Evolutionary conservation across 164 flowering plant genomes (phyloP).

Genomic region (Chimonanthus praecox): DNA sequence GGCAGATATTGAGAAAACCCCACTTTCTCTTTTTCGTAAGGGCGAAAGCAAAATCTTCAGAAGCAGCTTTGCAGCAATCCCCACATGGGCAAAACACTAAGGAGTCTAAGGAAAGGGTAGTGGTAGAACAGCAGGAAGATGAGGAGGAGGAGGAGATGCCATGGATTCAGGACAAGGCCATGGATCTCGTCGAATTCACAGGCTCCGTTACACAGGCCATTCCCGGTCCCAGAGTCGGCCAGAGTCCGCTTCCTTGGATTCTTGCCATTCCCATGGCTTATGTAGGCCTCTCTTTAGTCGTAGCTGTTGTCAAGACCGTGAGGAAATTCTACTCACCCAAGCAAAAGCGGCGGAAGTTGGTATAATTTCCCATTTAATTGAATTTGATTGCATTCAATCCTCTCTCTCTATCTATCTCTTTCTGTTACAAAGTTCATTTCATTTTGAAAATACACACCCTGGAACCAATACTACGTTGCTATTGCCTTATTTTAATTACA

Average conservation of each 20-base stretch:
- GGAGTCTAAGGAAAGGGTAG: neutral
- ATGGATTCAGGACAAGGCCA: constrained; percentile 92
- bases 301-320: constrained; percentile 70
- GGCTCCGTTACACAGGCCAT: constrained; percentile 86
- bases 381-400: neutral
- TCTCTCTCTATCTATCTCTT: too few species aligned
- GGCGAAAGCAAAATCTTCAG: constrained; percentile 18
- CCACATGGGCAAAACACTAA: constrained; percentile 9
- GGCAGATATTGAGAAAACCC: neutral
- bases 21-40: constrained; percentile 2
- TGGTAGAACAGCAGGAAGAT: constrained; percentile 23
- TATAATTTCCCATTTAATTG: constrained; percentile 11
- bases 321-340: constrained; percentile 67
- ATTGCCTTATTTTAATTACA: too few species aligned
- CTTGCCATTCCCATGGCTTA: constrained; percentile 79
- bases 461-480: too few species aligned
- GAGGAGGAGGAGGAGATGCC: constrained; percentile 80
- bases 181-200: constrained; percentile 87
- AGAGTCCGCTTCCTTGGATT: constrained; percentile 77
- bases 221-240: constrained; percentile 89
- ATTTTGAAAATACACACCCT: too few species aligned
- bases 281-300: constrained; percentile 59
- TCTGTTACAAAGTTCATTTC: too few species aligned
- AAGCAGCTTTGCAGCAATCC: constrained; percentile 1
- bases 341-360: constrained; percentile 58